Base-by-base conservation (phyloP, 192 early-diverging fungal genomes). In the Podila clonocystis region DNA sequence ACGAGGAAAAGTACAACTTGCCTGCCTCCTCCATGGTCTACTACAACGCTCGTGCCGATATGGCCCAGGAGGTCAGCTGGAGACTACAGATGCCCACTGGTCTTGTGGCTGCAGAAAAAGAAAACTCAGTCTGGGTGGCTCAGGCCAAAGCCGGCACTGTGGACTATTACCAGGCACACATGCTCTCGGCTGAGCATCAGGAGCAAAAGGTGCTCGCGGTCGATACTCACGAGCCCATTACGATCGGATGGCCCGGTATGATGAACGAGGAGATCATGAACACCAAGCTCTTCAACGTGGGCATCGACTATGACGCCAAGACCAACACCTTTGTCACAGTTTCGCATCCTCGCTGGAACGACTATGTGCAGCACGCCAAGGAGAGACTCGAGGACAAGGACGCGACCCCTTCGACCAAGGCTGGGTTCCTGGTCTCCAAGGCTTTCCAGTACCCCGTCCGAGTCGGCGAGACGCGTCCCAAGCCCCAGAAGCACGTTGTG, bases 1-100 rank as follows among this genome's bases (percentile, higher is more conserved):
- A 80, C 33, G 77, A 80, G 49, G 77, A 80, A 48, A 80, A 73
- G 58, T 80, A 68, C 71, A 80, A 80, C 58, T 31, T 80, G 50
- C 77, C 77, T 5, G 77, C 77, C 1, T 48, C 77, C 0, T 80
- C 77, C n/a, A 24, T 80, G 12, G 77, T 66, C 26, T 80, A 69
- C 26, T 80, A 80, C 49, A 72, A 80, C 24, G 70, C 77, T 4
- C 77, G 77, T 19, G 77, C 77, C 8, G 70, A 80, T 26, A 33
- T 22, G 19, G 60, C 77, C 2, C 77, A 80, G 55, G 77, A 80
- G 49, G 70, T 73, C 20, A 62, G 64, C 22, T 80, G 77, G 77
- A 70, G 77, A 17, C 58, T 80, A 50, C 77, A 80, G 67, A 58
- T 80, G 70, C 77, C 77, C 8, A 24, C 38, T 13, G 77, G 36